Evolutionary conservation across 2,329 filamentous ascomycete species (phyloP), one percentile per base, ranked within the genome.

Genomic region (Cladosporium sp.): DNA sequence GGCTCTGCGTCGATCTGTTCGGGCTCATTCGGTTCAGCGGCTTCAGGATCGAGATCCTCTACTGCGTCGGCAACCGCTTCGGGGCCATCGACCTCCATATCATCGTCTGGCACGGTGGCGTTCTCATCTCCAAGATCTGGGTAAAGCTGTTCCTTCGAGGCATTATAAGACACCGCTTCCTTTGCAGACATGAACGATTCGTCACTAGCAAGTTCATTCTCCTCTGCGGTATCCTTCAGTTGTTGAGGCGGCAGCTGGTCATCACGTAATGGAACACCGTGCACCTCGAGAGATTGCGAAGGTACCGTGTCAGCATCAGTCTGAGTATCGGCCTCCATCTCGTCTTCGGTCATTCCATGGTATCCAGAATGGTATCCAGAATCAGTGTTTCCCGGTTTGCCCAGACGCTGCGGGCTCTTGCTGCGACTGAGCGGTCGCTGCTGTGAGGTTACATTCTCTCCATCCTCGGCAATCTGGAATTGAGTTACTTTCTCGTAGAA

Each of bases 331-430:
- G 70, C 58, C 8, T 78, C 75, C 71, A 80, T 75, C n/a, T 74
- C 75, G 56, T 85, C 80, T 54, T 81, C 78, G 3, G 77, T 76
- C 64, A 85, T 88, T 47, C 86, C 87, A 73, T 89, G 84, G 12
- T 32, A 32, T 32, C 88, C 87, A 34, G 88, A 90, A n/a, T n/a
- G n/a, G 66, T 90, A 90, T 25, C 88, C 87, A 34, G 88, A 90
- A 65, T 90, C 87, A 1, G 77, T 73, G 45, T 74, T 71, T 52
- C 68, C 69, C 19, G 66, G 60, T 59, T 73, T 71, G 17, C 66
- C 66, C 8, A 66, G 59, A 20, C 70, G 66, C 44, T 68, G 62
- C 13, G 70, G 70, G 54, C 70, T 73, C 49, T 66, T 69, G 39
- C 64, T 66, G 13, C 68, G 65, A 48, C 64, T 67, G 20, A 59